These are phyloP conservation scores for Sicyos baderoa DNA, from an alignment of 306 rosid species.

Conservation along the genomic window DNA sequence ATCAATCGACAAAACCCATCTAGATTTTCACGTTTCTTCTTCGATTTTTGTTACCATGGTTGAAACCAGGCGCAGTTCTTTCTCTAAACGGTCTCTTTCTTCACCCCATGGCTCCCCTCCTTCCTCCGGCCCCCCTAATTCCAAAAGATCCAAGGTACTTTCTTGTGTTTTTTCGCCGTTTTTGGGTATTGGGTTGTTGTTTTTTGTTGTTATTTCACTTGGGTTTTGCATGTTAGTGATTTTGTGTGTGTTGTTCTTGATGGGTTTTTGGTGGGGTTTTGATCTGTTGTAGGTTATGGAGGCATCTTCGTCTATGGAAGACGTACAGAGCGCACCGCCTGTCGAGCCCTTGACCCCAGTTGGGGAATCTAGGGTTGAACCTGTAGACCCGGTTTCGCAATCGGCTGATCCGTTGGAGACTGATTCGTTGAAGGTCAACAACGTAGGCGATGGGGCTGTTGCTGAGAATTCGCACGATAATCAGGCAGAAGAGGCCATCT, in stretches of 20 bases:
- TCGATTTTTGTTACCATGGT: conserved; percentile 47
- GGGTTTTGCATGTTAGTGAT: conserved; percentile 14
- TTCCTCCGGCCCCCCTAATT: conserved; percentile 23
- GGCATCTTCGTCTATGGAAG: conserved; percentile 54
- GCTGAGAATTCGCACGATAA: conserved; percentile 41
- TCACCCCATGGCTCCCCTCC: conserved; percentile 45
- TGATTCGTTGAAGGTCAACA: conserved; percentile 42
- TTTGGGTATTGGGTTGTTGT: background rate
- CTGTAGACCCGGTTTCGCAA: conserved; percentile 42
- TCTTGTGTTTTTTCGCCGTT: background rate
- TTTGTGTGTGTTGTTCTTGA: background rate
- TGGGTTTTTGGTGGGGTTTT: conserved; percentile 14
- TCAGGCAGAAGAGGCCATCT: conserved; percentile 43
- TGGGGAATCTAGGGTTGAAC: conserved; percentile 43
- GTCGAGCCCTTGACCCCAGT: conserved; percentile 42
- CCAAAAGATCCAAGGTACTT: conserved; percentile 77
- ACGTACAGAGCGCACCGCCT: conserved; percentile 34
- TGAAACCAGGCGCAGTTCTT: conserved; percentile 84
- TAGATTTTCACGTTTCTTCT: background rate
- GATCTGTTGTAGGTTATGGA: conserved; percentile 55
- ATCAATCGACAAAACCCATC: conserved; percentile 5
- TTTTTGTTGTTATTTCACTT: background rate
- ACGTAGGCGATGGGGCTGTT: conserved; percentile 37
- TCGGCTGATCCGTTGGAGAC: conserved; percentile 65
- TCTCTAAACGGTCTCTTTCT: conserved; percentile 70